Percentiles rank a stretch among this genome's conserved stretches.
Conservation (phyloP, 2,329 filamentous ascomycete species). For the Fusarium multiceps region DNA sequence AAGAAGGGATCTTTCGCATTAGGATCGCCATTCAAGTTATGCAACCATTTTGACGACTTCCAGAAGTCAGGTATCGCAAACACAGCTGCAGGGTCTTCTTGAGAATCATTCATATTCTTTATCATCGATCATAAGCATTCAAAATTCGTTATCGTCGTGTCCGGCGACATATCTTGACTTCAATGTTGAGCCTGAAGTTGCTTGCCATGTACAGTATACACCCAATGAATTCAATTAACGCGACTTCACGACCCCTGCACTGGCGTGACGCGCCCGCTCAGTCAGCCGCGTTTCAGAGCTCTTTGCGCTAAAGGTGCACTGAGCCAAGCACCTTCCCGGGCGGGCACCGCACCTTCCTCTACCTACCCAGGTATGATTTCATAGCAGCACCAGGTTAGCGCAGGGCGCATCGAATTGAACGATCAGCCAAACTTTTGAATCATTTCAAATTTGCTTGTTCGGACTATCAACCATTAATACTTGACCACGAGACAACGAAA, state of each 20-base stretch:
- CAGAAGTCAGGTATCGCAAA: conserved; percentile 74
- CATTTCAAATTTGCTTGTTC: conserved; percentile 17
- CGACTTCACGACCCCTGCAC: conserved; percentile 1
- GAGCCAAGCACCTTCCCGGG: not conserved
- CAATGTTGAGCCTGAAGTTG: not conserved
- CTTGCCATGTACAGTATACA: not conserved
- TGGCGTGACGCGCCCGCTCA: conserved; percentile 38
- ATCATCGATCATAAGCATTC: not conserved
- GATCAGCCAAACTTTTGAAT: conserved; percentile 11
- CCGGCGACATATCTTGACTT: conserved; percentile 1
- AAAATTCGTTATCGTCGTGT: conserved; percentile 22
- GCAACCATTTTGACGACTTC: conserved; percentile 64
- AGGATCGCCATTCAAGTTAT: conserved; percentile 41
- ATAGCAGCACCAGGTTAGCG: conserved; percentile 1
- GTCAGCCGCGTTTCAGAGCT: conserved; percentile 24
- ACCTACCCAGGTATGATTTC: conserved; percentile 24
- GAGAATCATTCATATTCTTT: conserved; percentile 51
- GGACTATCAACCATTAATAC: not conserved
- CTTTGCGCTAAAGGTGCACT: conserved; percentile 21
- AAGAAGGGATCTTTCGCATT: conserved; percentile 55
- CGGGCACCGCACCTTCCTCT: not conserved
- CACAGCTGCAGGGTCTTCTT: conserved; percentile 62
- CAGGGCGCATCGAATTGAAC: conserved; percentile 1
- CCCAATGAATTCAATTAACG: conserved; percentile 27
- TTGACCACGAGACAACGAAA: not conserved